These are phyloP conservation scores for Penicillium sp. DNA, from an alignment of 2,329 filamentous ascomycete genomes.

Conservation along the genomic window DNA sequence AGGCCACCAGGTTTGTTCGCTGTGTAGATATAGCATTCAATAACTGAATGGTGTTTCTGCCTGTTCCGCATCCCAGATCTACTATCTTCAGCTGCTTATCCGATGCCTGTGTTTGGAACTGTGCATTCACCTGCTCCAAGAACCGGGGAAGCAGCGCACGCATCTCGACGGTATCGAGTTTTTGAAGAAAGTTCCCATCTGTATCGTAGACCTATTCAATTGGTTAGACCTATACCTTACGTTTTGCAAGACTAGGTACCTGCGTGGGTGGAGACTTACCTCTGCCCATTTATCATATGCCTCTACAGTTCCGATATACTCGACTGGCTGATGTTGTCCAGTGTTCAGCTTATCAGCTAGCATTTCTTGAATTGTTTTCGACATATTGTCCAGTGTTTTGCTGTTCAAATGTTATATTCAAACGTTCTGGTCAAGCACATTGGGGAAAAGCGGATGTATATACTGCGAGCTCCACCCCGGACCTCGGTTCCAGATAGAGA, in stretches of 20 bases:
- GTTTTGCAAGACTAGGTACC: background rate
- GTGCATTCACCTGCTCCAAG: conserved; percentile 32
- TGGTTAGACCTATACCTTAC: background rate
- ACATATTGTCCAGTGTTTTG: conserved; percentile 9
- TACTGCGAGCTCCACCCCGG: background rate
- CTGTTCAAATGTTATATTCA: background rate
- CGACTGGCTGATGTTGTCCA: conserved; percentile 11
- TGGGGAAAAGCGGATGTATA: background rate
- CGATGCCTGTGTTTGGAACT: conserved; percentile 12
- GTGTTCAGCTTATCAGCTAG: conserved; percentile 5
- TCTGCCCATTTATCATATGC: conserved; percentile 42
- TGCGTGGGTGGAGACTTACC: conserved; percentile 18
- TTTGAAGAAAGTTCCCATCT: conserved; percentile 67
- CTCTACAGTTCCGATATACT: conserved; percentile 37
- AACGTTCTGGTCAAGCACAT: background rate
- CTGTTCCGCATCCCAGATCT: conserved; percentile 68
- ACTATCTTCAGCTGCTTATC: conserved; percentile 45
- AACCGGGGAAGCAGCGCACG: conserved; percentile 52
- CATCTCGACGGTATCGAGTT: conserved; percentile 62
- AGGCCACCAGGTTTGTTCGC: background rate
- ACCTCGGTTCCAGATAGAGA: background rate
- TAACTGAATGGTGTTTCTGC: conserved; percentile 61
- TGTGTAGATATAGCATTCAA: conserved; percentile 14
- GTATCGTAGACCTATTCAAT: conserved; percentile 57
- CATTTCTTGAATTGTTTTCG: conserved; percentile 22